These are phyloP conservation scores for Calonectria multiphialidica DNA, from an alignment of 2,329 filamentous ascomycete species.

Conservation along the genomic window DNA sequence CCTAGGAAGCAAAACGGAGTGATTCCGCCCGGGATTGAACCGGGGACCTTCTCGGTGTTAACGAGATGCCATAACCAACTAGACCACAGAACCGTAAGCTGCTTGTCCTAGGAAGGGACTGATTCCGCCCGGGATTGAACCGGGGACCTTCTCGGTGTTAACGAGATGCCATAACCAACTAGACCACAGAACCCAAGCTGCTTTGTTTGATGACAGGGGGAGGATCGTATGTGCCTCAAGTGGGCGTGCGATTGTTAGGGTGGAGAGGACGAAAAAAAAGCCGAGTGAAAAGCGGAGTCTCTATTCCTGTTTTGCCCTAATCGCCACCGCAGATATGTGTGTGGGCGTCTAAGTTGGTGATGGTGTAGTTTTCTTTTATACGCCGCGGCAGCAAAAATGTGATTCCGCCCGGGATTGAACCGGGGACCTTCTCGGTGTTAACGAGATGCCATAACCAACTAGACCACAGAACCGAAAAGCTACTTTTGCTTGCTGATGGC, in stretches of 20 bases:
- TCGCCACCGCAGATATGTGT: not conserved
- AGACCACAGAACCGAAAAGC: constrained; percentile 29
- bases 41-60: constrained; percentile 34
- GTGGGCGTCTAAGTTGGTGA: not conserved
- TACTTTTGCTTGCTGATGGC: constrained; percentile 9
- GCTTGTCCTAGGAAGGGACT: constrained; percentile 25
- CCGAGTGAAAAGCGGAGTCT: not conserved
- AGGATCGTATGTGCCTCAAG: constrained; percentile 3
- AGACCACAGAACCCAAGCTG: constrained; percentile 40
- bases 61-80: constrained; percentile 30
- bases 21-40: constrained; percentile 32
- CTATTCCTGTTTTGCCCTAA: constrained; percentile 8
- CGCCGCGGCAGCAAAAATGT: constrained; percentile 7
- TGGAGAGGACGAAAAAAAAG: not conserved
- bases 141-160: constrained; percentile 46
- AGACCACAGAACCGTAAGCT: constrained; percentile 24
- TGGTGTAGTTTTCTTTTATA: not conserved
- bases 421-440: constrained; percentile 32
- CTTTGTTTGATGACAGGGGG: not conserved
- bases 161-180: constrained; percentile 44
- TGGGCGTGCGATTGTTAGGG: not conserved
- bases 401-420: constrained; percentile 30
- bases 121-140: constrained; percentile 44
- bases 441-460: constrained; percentile 29
- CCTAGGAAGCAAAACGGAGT: constrained; percentile 21